These are phyloP conservation scores for Arachis hypogaea DNA, from an alignment of 306 rosid genomes.

Conservation along the genomic window DNA sequence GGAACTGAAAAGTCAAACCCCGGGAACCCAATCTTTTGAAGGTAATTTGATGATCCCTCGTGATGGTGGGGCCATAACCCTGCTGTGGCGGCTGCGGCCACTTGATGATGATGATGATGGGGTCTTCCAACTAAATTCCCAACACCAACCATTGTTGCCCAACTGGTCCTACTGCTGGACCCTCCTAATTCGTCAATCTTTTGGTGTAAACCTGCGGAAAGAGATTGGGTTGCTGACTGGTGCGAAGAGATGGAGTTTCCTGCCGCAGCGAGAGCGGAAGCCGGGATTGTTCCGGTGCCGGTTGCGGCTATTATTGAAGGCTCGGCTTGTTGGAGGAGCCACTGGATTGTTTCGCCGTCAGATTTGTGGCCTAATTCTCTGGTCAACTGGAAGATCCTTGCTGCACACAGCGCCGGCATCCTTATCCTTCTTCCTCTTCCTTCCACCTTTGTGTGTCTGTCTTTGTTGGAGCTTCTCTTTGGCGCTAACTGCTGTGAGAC, in stretches of 20 bases:
- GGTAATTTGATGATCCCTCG: constrained; percentile 66
- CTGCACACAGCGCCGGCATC: constrained; percentile 97
- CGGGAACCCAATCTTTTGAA: constrained; percentile 81
- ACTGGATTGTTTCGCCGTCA: constrained; percentile 97
- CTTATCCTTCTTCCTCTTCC: constrained; percentile 95
- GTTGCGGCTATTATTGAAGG: constrained; percentile 90
- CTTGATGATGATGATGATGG: constrained; percentile 42
- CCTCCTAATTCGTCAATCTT: constrained; percentile 64
- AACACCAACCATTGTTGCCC: constrained; percentile 67
- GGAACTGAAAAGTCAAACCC: constrained; percentile 74
- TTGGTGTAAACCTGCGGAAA: constrained; percentile 72
- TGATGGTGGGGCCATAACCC: constrained; percentile 68
- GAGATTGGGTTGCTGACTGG: constrained; percentile 41
- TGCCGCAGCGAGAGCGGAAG: constrained; percentile 82
- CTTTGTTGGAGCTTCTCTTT: constrained; percentile 89
- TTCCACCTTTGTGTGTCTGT: constrained; percentile 93
- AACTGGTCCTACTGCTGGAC: constrained; percentile 79
- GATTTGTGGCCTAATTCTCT: constrained; percentile 97
- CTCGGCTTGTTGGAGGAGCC: constrained; percentile 93
- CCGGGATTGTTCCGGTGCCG: constrained; percentile 90
- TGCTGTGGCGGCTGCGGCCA: constrained; percentile 43
- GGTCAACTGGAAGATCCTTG: constrained; percentile 89
- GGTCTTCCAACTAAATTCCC: constrained; percentile 71
- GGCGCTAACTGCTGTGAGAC: constrained; percentile 53
- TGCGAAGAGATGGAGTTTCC: constrained; percentile 67